These are phyloP conservation scores for Sindora glabra DNA, from an alignment of 306 rosid species.

Conservation along the genomic window DNA sequence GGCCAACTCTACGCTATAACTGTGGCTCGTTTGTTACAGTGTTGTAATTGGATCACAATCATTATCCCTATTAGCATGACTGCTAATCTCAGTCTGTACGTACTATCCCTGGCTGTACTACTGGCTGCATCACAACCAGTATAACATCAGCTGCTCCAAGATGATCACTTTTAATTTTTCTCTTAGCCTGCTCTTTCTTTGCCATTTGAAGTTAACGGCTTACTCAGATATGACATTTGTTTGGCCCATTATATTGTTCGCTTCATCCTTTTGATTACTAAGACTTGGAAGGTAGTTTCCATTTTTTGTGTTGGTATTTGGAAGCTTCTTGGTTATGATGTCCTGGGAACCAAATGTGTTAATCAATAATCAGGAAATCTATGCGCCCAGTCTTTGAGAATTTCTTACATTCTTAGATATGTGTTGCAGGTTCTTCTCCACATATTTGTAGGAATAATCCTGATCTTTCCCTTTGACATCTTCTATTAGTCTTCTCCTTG, in stretches of 20 bases:
- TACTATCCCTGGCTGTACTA: slow-evolving; percentile 53
- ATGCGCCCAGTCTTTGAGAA: not conserved
- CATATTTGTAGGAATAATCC: slow-evolving; percentile 39
- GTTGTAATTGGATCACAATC: slow-evolving; percentile 63
- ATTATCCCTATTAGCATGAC: slow-evolving; percentile 61
- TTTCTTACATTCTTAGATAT: slow-evolving; percentile 11
- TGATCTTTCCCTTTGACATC: slow-evolving; percentile 56
- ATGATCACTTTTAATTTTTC: no score
- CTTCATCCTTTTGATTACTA: no score
- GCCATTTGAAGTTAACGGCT: no score
- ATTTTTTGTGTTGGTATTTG: no score
- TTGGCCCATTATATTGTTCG: not conserved
- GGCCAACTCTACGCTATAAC: no score
- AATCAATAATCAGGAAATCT: no score
- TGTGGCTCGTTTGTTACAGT: slow-evolving; percentile 26
- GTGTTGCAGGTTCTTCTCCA: slow-evolving; percentile 50
- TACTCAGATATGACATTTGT: not conserved
- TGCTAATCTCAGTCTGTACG: slow-evolving; percentile 53
- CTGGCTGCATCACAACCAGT: slow-evolving; percentile 72
- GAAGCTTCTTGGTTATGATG: no score
- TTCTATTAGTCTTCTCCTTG: slow-evolving; percentile 51
- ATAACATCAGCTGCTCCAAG: no score
- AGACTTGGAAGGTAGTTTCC: no score
- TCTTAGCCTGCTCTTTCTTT: no score
- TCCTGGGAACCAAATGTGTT: no score